A percentile compares a stretch with the other conserved stretches of the same genome.
These are phyloP conservation scores for Salmacisia buchloeana DNA, from an alignment of 1,284 basidiomycete genomes.

Conservation along the genomic window DNA sequence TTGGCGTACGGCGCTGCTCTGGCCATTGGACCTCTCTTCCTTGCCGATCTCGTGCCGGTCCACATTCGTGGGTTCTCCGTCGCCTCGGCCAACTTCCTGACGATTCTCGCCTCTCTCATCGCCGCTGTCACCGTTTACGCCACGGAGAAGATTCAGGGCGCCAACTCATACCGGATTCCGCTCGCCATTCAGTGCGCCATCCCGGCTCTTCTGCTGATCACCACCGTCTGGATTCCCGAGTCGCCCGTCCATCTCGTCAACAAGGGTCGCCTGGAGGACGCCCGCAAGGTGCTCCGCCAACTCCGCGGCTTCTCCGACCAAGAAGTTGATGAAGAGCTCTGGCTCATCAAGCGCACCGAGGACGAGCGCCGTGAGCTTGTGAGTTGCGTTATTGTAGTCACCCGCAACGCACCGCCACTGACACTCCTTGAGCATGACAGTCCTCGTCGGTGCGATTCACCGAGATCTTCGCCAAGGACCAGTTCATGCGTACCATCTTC, in stretches of 20 bases:
- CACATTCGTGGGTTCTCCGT: slow-evolving; percentile 34
- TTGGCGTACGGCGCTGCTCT: slow-evolving; percentile 33
- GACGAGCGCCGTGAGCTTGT: slow-evolving; percentile 26
- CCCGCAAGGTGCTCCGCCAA: slow-evolving; percentile 20
- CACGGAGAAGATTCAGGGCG: slow-evolving; percentile 7
- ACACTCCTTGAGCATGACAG: no score
- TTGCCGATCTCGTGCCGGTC: slow-evolving; percentile 34
- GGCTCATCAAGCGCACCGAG: slow-evolving; percentile 25
- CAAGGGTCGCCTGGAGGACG: slow-evolving; percentile 32
- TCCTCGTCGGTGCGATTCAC: slow-evolving; percentile 20
- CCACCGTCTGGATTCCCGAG: slow-evolving; percentile 27
- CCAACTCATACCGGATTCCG: slow-evolving; percentile 25
- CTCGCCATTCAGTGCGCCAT: slow-evolving; percentile 28
- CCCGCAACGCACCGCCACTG: no score
- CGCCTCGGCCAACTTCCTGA: slow-evolving; percentile 30
- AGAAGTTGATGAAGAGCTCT: slow-evolving; percentile 30
- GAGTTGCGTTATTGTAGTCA: no score
- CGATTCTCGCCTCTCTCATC: slow-evolving; percentile 29
- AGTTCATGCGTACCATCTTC: slow-evolving; percentile 31
- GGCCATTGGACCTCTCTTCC: slow-evolving; percentile 31
- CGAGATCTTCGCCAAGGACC: slow-evolving; percentile 31
- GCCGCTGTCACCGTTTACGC: slow-evolving; percentile 30
- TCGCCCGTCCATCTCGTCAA: slow-evolving; percentile 33
- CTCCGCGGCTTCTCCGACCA: slow-evolving; percentile 23
- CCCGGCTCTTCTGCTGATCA: slow-evolving; percentile 24